A percentile compares a stretch with the other conserved stretches of the same genome.
These are phyloP conservation scores for Davidsoniella neocaledoniae DNA, from an alignment of 2,329 filamentous ascomycete genomes.

Conservation along the genomic window DNA sequence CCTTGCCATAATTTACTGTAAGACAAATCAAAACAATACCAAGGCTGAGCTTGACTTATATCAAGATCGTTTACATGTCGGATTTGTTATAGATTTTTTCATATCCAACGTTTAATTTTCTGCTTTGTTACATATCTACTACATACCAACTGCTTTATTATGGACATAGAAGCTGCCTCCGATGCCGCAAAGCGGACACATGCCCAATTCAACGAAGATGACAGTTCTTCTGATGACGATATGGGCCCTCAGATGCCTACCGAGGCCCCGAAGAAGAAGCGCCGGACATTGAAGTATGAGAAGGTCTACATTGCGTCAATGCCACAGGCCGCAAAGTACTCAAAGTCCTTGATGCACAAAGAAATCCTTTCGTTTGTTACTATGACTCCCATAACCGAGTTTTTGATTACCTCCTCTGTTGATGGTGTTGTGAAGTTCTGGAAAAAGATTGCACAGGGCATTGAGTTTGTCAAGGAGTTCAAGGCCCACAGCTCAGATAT, in stretches of 20 bases:
- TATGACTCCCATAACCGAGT: constrained; percentile 81
- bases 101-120: neutral
- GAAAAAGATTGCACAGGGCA: constrained; percentile 82
- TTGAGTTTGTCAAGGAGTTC: constrained; percentile 98
- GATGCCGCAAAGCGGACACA: constrained; percentile 30
- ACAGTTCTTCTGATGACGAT: constrained; percentile 71
- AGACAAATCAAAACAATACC: neutral
- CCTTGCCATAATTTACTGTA: constrained; percentile 1
- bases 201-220: constrained; percentile 28
- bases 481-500: constrained; percentile 78
- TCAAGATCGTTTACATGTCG: neutral
- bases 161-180: constrained; percentile 5
- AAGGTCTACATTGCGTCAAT: constrained; percentile 87
- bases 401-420: constrained; percentile 80
- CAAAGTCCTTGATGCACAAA: constrained; percentile 95
- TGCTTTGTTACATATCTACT: neutral
- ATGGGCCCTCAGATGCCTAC: constrained; percentile 86
- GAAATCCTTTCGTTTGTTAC: constrained; percentile 80
- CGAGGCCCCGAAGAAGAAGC: constrained; percentile 71
- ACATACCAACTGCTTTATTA: neutral
- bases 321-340: constrained; percentile 67
- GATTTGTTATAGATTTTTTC: neutral
- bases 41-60: neutral
- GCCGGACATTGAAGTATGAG: constrained; percentile 78
- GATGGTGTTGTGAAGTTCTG: constrained; percentile 99